Evolutionary conservation across 1,284 basidiomycete genomes (phyloP).

Genomic region (Tilletiopsis washingtonensis): DNA sequence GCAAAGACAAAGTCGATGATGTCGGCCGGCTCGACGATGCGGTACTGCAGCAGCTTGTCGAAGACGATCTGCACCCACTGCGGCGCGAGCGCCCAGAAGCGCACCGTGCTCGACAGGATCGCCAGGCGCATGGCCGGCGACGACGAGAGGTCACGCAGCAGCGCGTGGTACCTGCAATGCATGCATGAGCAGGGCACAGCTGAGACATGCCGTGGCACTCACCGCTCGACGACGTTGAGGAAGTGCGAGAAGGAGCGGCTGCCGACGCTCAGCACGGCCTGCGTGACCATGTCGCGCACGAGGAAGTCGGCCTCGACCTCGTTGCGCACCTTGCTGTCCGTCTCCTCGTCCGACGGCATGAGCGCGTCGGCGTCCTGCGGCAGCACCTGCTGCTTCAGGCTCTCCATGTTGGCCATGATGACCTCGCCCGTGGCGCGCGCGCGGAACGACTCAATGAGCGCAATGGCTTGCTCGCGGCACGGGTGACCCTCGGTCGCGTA

Average conservation of each 20-base stretch:
- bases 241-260: conserved; percentile 95
- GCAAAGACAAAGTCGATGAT: conserved; percentile 78
- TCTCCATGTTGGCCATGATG: conserved; percentile 67
- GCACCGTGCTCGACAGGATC: conserved; percentile 65
- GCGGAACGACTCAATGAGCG: conserved; percentile 74
- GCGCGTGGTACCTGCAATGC: conserved; percentile 63
- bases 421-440: conserved; percentile 62
- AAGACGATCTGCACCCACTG: conserved; percentile 60
- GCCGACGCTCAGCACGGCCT: conserved; percentile 82
- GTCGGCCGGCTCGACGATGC: conserved; percentile 88
- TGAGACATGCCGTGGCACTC: neutral
- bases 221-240: conserved; percentile 84
- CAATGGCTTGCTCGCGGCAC: conserved; percentile 68
- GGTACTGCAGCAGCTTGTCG: conserved; percentile 97
- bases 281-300: conserved; percentile 72
- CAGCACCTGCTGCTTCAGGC: conserved; percentile 36
- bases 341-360: conserved; percentile 47
- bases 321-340: conserved; percentile 16
- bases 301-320: conserved; percentile 57
- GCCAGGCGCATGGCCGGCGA: conserved; percentile 50
- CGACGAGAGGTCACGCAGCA: conserved; percentile 66
- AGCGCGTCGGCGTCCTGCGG: conserved; percentile 3
- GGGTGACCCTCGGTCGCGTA: conserved; percentile 72
- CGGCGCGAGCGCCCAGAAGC: conserved; percentile 61
- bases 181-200: neutral